Percentiles rank a stretch among this genome's conserved stretches.
These are phyloP conservation scores for Ogataea populi-albae DNA, from an alignment of 805 yeast genomes.

Conservation along the genomic window DNA sequence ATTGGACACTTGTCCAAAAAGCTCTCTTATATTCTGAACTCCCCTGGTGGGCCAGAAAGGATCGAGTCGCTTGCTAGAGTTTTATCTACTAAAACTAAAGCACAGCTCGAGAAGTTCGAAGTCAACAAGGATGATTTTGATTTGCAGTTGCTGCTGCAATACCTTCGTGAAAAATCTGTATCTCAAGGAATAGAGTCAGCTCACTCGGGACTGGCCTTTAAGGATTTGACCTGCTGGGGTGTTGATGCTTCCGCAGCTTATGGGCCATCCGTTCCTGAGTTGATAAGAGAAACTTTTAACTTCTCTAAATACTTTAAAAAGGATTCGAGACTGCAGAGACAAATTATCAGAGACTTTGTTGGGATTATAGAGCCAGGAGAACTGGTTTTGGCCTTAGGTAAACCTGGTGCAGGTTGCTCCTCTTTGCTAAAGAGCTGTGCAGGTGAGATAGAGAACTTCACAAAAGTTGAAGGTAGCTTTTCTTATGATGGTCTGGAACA, in stretches of 20 bases:
- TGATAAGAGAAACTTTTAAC: conserved; percentile 34
- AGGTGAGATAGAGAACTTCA: conserved; percentile 43
- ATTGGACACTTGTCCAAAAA: conserved; percentile 26
- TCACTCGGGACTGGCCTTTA: conserved; percentile 50
- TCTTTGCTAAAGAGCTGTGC: conserved; percentile 64
- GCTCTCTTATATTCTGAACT: conserved; percentile 25
- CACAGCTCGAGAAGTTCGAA: conserved; percentile 43
- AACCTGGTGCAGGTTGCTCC: conserved; percentile 83
- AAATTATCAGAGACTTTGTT: conserved; percentile 39
- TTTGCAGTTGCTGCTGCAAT: conserved; percentile 39
- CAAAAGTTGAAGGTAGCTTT: conserved; percentile 52
- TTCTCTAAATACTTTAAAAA: conserved; percentile 33
- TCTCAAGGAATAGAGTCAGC: conserved; percentile 47
- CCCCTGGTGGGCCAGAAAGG: conserved; percentile 31
- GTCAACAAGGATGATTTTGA: conserved; percentile 46
- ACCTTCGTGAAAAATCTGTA: conserved; percentile 35
- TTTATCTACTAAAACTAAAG: conserved; percentile 46
- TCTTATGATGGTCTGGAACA: conserved; percentile 61
- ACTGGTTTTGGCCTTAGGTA: conserved; percentile 64
- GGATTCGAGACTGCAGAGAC: conserved; percentile 31
- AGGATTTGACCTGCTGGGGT: conserved; percentile 43
- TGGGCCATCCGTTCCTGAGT: conserved; percentile 46
- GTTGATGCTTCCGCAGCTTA: conserved; percentile 52
- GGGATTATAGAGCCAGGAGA: conserved; percentile 57
- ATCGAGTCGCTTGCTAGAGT: conserved; percentile 50